phyloP scores from a whole-genome alignment of 768 basidiomycete species.

The Clathrus columnatus region DNA sequence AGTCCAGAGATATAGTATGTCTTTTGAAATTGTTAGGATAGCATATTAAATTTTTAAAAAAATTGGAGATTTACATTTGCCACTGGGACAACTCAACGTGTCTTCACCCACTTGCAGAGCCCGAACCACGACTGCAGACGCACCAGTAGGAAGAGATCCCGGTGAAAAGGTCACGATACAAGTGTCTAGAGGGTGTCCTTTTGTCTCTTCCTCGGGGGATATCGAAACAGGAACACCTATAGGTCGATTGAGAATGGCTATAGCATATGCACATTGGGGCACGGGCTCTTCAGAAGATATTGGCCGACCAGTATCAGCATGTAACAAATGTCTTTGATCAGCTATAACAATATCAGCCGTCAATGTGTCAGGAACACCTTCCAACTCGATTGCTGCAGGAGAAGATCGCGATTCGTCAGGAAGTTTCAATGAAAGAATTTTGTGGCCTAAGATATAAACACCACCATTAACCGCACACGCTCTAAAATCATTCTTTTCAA shows the following conservation, averaged over 20 bases:
- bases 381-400: constrained; percentile 31
- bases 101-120: constrained; percentile 64
- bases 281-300: background rate
- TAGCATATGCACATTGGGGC: constrained; percentile 32
- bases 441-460: constrained; percentile 62
- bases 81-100: constrained; percentile 63
- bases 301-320: background rate
- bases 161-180: constrained; percentile 72
- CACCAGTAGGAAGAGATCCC: constrained; percentile 38
- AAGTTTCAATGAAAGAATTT: constrained; percentile 23
- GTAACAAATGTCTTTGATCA: constrained; percentile 19
- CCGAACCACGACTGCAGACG: constrained; percentile 44
- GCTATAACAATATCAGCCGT: constrained; percentile 49
- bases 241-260: constrained; percentile 43
- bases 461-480: constrained; percentile 74
- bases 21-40: background rate
- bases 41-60: background rate
- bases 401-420: constrained; percentile 16
- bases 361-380: constrained; percentile 53
- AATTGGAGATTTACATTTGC: constrained; percentile 49
- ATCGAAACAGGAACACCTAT: constrained; percentile 19
- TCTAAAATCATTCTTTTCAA: constrained; percentile 36
- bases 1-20: constrained; percentile 11
- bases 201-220: constrained; percentile 10
- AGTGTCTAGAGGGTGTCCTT: constrained; percentile 38